phyloP scores from a whole-genome alignment of 768 basidiomycete genomes.

The Podaxis sp. region DNA sequence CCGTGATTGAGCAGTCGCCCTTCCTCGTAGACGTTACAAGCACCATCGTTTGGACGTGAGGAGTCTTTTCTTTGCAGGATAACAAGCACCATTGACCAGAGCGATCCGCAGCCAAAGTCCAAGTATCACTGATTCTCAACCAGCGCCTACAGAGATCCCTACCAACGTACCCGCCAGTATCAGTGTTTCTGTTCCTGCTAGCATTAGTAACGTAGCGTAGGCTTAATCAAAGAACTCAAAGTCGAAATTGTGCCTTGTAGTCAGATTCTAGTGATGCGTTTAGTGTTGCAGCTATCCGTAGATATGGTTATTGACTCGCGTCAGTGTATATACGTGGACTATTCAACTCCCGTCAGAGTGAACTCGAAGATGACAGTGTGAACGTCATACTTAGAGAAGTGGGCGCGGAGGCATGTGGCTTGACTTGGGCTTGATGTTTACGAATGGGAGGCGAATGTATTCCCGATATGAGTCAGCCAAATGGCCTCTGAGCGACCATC shows the following conservation, averaged over 20 bases:
- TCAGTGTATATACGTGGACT: neutral
- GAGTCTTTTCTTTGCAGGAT: neutral
- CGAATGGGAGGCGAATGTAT: neutral
- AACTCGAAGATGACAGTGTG: neutral
- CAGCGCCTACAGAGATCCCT: conserved; percentile 12
- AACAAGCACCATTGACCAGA: neutral
- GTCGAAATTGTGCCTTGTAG: neutral
- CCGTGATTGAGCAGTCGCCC: conserved; percentile 21
- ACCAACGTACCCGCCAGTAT: conserved; percentile 1
- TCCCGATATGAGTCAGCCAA: neutral
- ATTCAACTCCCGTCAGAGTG: neutral
- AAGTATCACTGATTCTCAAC: conserved; percentile 18
- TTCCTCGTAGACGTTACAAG: conserved; percentile 25
- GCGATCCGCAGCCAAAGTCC: conserved; percentile 19
- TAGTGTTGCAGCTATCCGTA: neutral
- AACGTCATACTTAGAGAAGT: neutral
- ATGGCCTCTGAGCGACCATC: neutral
- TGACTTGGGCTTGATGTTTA: neutral
- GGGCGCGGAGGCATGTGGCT: neutral
- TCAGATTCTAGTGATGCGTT: neutral
- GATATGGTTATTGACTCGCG: neutral
- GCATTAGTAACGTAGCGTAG: neutral
- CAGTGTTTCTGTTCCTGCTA: conserved; percentile 1
- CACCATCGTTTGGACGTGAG: conserved; percentile 28
- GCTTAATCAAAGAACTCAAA: neutral